A percentile compares a stretch with the other conserved stretches of the same genome.
Evolutionary conservation across 495 filamentous ascomycete species (phyloP).

Genomic region (Penicillium ucsense): DNA sequence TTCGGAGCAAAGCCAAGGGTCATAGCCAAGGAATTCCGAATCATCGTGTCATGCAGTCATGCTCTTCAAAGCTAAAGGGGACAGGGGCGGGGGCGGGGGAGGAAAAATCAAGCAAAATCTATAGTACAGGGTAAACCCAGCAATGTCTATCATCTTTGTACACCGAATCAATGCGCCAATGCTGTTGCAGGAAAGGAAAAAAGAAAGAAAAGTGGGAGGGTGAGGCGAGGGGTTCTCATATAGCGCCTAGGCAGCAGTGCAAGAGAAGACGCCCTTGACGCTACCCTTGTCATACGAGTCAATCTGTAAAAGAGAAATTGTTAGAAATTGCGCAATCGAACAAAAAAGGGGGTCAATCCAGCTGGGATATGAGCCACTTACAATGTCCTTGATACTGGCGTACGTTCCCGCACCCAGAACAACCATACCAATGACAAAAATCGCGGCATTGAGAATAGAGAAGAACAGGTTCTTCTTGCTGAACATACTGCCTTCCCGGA

Average conservation of each 20-base stretch:
- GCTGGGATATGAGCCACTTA: not conserved
- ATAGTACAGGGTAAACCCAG: not conserved
- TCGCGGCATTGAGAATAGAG: not conserved
- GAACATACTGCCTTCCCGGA: slow-evolving; percentile 25
- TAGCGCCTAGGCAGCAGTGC: not conserved
- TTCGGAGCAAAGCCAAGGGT: too few relatives aligned
- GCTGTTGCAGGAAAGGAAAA: too few relatives aligned
- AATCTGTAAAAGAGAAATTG: not conserved
- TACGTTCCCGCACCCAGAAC: not conserved
- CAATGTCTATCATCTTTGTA: not conserved
- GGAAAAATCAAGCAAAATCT: not conserved
- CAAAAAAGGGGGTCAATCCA: too few relatives aligned
- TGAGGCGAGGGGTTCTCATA: too few relatives aligned
- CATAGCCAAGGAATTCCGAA: too few relatives aligned
- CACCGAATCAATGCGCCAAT: not conserved
- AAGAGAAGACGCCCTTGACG: not conserved
- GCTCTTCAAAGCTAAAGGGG: too few relatives aligned
- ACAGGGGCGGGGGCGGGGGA: too few relatives aligned
- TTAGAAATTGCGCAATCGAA: not conserved
- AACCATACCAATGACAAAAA: not conserved
- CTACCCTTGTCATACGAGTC: not conserved
- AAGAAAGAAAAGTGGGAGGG: too few relatives aligned
- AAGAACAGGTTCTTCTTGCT: not conserved
- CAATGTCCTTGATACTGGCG: not conserved
- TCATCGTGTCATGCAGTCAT: too few relatives aligned